Evolutionary conservation across 2,329 filamentous ascomycete species (phyloP), one percentile per base, ranked within the genome.

Genomic region (Anthostomella pinea): DNA sequence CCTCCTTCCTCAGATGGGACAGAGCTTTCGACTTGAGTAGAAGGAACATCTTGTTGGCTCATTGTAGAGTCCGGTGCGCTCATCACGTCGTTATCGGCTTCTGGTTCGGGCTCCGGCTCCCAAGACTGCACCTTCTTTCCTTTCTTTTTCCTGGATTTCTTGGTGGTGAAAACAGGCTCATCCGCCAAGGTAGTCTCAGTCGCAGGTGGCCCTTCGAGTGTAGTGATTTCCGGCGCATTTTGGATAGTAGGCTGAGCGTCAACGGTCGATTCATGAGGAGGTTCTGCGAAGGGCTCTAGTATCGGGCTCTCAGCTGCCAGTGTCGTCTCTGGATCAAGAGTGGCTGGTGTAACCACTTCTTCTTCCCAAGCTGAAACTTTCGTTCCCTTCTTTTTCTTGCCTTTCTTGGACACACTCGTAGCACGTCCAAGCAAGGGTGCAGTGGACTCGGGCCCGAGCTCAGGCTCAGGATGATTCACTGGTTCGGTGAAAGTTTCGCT

Each of bases 71-170:
- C 19, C 19, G 30, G 15, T 35, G 39, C 39, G 30, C 32, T 18
- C 11, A 30, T n/a, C 22, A 20, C 36, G 30, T 45, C 40, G 33
- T 25, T 18, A 11, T 30, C 32, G 16, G 19, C 38, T 17, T 40
- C 24, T 17, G 22, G 10, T 8, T 33, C 33, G 4, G 34, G 31
- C 23, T 49, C 46, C 8, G 42, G 39, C 4, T 46, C 45, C 28
- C 11, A 31, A 15, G 33, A 13, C 30, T 47, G 38, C 5, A 37
- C 15, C 21, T 44, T 48, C 39, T 45, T 43, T 9, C 50, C 49
- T 35, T 54, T 52, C 38, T 39, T 63, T 50, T 62, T 64, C 51
- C 60, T 61, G 33, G 45, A 51, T 33, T 57, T 59, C 52, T 59
- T 58, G 15, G 43, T 40, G 16, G 34, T 30, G 8, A 46, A 37